A percentile compares a stretch with the other conserved stretches of the same genome.
These are phyloP conservation scores for Wickerhamomyces subpelliculosus DNA, from an alignment of 805 yeast species.

Conservation along the genomic window DNA sequence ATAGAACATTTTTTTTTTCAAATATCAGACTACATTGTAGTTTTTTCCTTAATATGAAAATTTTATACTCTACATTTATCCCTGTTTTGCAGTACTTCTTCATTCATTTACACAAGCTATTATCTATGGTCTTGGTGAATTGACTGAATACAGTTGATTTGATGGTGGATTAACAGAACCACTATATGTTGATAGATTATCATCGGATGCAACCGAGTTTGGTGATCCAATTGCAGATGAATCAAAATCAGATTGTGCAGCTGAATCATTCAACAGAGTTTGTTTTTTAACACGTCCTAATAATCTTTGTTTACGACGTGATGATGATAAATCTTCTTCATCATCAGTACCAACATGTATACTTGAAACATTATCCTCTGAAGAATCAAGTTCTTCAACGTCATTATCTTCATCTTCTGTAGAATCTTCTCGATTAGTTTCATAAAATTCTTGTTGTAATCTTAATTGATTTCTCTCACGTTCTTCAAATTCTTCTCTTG, in stretches of 20 bases:
- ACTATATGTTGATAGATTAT: conserved; percentile 24
- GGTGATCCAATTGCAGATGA: conserved; percentile 25
- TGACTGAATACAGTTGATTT: background rate
- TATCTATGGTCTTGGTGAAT: conserved; percentile 1
- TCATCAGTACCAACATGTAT: conserved; percentile 19
- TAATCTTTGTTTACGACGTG: conserved; percentile 21
- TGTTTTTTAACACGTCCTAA: conserved; percentile 13
- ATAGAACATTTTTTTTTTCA: too few species aligned
- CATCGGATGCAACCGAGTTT: conserved; percentile 23
- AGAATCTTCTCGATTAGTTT: conserved; percentile 17
- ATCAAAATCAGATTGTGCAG: conserved; percentile 11
- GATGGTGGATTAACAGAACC: conserved; percentile 21
- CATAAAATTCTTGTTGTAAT: conserved; percentile 21
- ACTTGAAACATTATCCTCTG: conserved; percentile 15
- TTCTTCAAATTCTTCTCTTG: conserved; percentile 29
- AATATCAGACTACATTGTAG: too few species aligned
- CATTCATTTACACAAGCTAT: too few species aligned
- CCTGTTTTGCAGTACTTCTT: too few species aligned
- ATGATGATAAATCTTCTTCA: conserved; percentile 12
- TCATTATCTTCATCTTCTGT: conserved; percentile 15
- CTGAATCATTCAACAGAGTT: background rate
- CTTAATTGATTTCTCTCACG: conserved; percentile 15
- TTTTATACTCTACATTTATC: too few species aligned
- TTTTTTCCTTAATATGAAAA: too few species aligned
- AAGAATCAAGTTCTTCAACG: conserved; percentile 3